Percentiles rank a stretch among this genome's conserved stretches.
Conservation (phyloP, 2,329 filamentous ascomycete species). For the Ceratocystis alfenasii region DNA sequence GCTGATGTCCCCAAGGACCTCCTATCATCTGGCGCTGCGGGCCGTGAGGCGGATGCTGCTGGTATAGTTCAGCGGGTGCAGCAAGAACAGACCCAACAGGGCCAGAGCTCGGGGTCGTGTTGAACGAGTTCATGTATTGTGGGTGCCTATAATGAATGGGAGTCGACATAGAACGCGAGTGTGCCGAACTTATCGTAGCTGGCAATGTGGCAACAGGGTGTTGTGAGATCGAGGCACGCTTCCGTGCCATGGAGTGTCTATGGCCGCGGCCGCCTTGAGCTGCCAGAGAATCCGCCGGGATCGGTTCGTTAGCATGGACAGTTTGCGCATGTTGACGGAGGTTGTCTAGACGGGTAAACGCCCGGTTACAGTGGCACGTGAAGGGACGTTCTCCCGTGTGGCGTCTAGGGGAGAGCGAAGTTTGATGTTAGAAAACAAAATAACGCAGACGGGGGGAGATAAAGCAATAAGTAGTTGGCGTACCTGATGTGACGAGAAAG, state of each 20-base stretch:
- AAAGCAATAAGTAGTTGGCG: constrained; percentile 1
- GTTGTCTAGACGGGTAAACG: constrained; percentile 30
- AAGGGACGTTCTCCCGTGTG: constrained; percentile 96
- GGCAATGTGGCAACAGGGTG: constrained; percentile 51
- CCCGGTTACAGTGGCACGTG: constrained; percentile 84
- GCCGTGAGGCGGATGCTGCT: constrained; percentile 11
- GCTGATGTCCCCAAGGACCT: background rate
- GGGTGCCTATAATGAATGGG: constrained; percentile 18
- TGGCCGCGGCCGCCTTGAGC: constrained; percentile 64
- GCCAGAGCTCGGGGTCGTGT: constrained; percentile 9
- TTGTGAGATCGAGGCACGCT: constrained; percentile 29
- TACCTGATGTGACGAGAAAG: constrained; percentile 87
- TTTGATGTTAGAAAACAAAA: constrained; percentile 8
- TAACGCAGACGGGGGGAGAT: background rate
- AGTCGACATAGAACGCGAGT: constrained; percentile 19
- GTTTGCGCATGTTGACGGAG: constrained; percentile 93
- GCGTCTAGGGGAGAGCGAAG: constrained; percentile 48
- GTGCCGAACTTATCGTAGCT: constrained; percentile 10
- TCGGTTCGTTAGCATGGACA: constrained; percentile 94
- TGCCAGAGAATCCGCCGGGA: constrained; percentile 83
- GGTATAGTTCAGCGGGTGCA: constrained; percentile 9
- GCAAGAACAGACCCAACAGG: constrained; percentile 9
- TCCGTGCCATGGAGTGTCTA: constrained; percentile 62
- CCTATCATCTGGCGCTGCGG: background rate
- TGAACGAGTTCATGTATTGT: constrained; percentile 12